Percentiles rank a stretch among this genome's conserved stretches.
Evolutionary conservation across 2,329 filamentous ascomycete genomes (phyloP).

Genomic region (Chrysosphaeria jannelii): DNA sequence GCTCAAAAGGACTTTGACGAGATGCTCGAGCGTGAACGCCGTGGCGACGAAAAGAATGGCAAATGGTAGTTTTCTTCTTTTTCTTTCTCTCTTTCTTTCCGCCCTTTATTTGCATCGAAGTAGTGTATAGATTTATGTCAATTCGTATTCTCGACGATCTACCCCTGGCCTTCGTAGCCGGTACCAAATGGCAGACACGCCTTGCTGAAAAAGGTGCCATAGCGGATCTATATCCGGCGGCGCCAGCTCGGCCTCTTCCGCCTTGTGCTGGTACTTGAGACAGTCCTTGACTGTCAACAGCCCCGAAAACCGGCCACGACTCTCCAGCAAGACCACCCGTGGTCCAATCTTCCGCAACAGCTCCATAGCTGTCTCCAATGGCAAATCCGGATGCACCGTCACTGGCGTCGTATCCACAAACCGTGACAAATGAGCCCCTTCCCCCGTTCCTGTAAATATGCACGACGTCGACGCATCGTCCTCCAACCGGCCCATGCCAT

Average conservation of each 20-base stretch:
- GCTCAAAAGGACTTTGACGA: constrained; percentile 6
- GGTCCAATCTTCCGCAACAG: constrained; percentile 91
- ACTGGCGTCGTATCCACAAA: constrained; percentile 78
- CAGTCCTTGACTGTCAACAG: constrained; percentile 94
- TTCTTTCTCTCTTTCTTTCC: too few relatives aligned
- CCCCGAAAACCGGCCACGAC: constrained; percentile 54
- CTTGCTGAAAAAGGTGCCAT: too few relatives aligned
- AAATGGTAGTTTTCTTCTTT: constrained; percentile 1
- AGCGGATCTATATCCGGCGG: too few relatives aligned
- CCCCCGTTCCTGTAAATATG: constrained; percentile 1
- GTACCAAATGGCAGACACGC: too few relatives aligned
- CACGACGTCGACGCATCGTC: constrained; percentile 15
- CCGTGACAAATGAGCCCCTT: constrained; percentile 44
- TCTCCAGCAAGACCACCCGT: constrained; percentile 73
- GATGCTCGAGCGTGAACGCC: constrained; percentile 6
- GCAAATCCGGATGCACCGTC: constrained; percentile 66
- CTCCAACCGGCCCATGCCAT: constrained; percentile 12
- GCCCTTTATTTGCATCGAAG: too few relatives aligned
- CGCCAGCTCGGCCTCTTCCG: constrained; percentile 17
- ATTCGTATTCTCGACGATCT: too few relatives aligned
- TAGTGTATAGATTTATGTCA: too few relatives aligned
- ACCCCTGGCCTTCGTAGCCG: too few relatives aligned
- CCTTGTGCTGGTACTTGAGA: constrained; percentile 89
- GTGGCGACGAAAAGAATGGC: constrained; percentile 2
- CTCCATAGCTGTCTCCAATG: constrained; percentile 93